Percentiles rank a stretch among this genome's conserved stretches.
Conservation (phyloP, 1,139 yeast species). For the Tardiomyces digboiensis region DNA sequence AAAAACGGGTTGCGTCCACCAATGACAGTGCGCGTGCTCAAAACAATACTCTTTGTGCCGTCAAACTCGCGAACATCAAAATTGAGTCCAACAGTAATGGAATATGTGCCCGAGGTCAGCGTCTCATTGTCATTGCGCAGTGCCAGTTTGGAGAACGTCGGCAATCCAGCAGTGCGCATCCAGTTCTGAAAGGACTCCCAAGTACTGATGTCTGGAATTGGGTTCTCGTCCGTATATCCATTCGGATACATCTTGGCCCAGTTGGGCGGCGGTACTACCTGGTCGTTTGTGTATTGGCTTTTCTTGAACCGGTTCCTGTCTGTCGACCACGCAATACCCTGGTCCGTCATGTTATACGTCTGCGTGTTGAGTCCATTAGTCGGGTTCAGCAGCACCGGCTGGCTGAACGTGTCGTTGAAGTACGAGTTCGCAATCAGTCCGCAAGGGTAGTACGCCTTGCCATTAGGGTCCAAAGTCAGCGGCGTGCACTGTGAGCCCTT, state of each 20-base stretch:
- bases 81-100: conserved; percentile 65
- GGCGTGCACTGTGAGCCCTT: conserved; percentile 92
- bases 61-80: conserved; percentile 80
- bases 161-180: conserved; percentile 94
- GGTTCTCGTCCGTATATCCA: conserved; percentile 75
- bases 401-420: conserved; percentile 75
- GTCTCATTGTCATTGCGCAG: conserved; percentile 64
- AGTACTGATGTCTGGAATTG: conserved; percentile 65
- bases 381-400: conserved; percentile 39
- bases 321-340: conserved; percentile 81
- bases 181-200: conserved; percentile 92
- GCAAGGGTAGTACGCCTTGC: conserved; percentile 72
- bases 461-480: conserved; percentile 45
- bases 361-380: conserved; percentile 27
- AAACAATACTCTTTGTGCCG: conserved; percentile 71
- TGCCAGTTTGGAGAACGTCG: conserved; percentile 76
- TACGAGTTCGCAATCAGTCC: conserved; percentile 91
- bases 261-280: conserved; percentile 93
- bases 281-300: conserved; percentile 57
- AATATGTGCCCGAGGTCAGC: conserved; percentile 59
- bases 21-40: conserved; percentile 76
- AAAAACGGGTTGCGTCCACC: conserved; percentile 88
- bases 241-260: conserved; percentile 82
- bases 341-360: conserved; percentile 53
- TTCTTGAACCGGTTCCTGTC: conserved; percentile 72